These are phyloP conservation scores for Leucogyrophana mollusca DNA, from an alignment of 768 basidiomycete species.

Conservation along the genomic window DNA sequence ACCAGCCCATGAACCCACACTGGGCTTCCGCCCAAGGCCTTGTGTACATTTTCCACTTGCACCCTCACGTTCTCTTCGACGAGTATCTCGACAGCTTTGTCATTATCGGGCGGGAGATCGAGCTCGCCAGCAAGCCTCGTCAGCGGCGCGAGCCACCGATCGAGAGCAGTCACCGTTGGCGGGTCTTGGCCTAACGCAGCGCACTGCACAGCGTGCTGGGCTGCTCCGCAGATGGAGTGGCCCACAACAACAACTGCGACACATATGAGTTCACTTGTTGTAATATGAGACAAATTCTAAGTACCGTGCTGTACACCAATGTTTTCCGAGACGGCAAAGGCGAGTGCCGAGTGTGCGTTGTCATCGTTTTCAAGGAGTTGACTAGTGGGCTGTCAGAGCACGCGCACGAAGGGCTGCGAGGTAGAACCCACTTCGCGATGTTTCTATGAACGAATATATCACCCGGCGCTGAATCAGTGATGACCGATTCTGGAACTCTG, in stretches of 20 bases:
- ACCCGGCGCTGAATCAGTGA: slow-evolving; percentile 69
- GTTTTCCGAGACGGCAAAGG: slow-evolving; percentile 66
- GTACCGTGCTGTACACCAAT: slow-evolving; percentile 75
- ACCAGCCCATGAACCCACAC: slow-evolving; percentile 76
- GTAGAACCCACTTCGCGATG: slow-evolving; percentile 70
- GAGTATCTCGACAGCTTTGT: slow-evolving; percentile 47
- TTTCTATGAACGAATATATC: slow-evolving; percentile 85
- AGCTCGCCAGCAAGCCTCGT: slow-evolving; percentile 47
- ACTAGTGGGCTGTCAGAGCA: slow-evolving; percentile 30
- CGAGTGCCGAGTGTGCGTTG: slow-evolving; percentile 66
- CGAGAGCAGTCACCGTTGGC: slow-evolving; percentile 48
- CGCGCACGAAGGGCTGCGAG: background rate
- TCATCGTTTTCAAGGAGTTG: slow-evolving; percentile 73
- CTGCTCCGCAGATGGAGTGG: slow-evolving; percentile 82
- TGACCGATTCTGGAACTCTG: slow-evolving; percentile 76
- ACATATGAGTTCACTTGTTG: slow-evolving; percentile 28
- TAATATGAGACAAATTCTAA: slow-evolving; percentile 38
- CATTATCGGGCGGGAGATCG: slow-evolving; percentile 24
- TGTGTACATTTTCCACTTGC: slow-evolving; percentile 48
- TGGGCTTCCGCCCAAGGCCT: slow-evolving; percentile 39
- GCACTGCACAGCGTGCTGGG: slow-evolving; percentile 34
- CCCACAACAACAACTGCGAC: slow-evolving; percentile 72
- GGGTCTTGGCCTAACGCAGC: slow-evolving; percentile 11
- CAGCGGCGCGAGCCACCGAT: slow-evolving; percentile 72
- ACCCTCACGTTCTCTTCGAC: slow-evolving; percentile 62